A percentile compares a stretch with the other conserved stretches of the same genome.
These are phyloP conservation scores for Isatis tinctoria DNA, from an alignment of 345 rosid genomes.

Conservation along the genomic window DNA sequence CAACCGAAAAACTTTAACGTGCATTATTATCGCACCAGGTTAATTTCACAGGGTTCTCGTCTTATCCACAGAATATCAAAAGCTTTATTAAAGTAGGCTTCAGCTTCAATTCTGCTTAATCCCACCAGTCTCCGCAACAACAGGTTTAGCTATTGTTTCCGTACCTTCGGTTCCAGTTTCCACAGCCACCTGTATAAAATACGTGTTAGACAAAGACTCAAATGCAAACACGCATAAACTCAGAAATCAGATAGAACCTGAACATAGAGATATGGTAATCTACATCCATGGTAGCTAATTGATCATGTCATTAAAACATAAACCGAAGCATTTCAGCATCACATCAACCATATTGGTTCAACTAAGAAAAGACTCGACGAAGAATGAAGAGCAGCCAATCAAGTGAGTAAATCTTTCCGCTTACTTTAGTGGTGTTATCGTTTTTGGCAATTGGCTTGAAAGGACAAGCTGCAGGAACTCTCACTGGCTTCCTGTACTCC, in stretches of 20 bases:
- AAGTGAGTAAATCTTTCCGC: slow-evolving; percentile 2
- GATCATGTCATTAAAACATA: not conserved
- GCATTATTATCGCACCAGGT: not conserved
- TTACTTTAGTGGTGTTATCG: slow-evolving; percentile 42
- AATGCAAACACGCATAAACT: no score
- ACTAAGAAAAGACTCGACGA: not conserved
- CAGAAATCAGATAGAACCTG: no score
- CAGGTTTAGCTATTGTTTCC: slow-evolving; percentile 20
- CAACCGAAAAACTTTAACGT: no score
- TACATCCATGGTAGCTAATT: not conserved
- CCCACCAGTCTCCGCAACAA: not conserved
- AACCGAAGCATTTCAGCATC: not conserved
- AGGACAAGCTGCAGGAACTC: slow-evolving; percentile 85
- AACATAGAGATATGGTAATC: not conserved
- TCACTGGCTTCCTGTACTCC: slow-evolving; percentile 91
- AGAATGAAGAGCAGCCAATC: not conserved
- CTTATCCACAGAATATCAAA: slow-evolving; percentile 17
- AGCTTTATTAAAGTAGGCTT: slow-evolving; percentile 6
- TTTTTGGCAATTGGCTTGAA: slow-evolving; percentile 51
- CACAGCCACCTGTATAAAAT: slow-evolving; percentile 8
- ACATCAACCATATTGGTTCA: not conserved
- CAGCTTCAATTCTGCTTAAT: slow-evolving; percentile 29
- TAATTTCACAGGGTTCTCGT: not conserved
- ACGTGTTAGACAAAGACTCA: not conserved
- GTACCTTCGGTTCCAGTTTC: slow-evolving; percentile 19